phyloP scores from a whole-genome alignment of 306 rosid species.

The Neltuma alba region DNA sequence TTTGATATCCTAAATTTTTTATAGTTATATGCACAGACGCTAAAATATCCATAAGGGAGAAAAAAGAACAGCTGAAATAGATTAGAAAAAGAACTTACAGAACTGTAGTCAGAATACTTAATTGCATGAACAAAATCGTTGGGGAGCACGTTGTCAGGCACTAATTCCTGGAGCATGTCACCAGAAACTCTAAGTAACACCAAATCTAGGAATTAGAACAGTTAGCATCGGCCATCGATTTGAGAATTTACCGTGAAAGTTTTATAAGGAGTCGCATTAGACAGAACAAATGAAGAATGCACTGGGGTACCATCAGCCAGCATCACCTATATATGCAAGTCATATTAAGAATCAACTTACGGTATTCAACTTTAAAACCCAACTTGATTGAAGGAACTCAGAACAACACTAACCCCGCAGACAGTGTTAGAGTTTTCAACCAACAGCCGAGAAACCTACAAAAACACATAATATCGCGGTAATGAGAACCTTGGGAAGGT shows the following conservation, averaged over 20 bases:
- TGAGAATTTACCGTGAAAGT: slow-evolving; percentile 74
- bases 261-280: slow-evolving; percentile 90
- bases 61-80: slow-evolving; percentile 1
- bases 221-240: slow-evolving; percentile 20
- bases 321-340: slow-evolving; percentile 58
- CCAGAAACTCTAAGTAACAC: slow-evolving; percentile 35
- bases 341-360: slow-evolving; percentile 32
- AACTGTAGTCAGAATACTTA: slow-evolving; percentile 80
- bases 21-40: neutral
- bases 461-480: slow-evolving; percentile 16
- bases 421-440: slow-evolving; percentile 67
- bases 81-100: slow-evolving; percentile 59
- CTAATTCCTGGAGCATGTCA: slow-evolving; percentile 67
- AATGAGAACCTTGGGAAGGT: slow-evolving; percentile 19
- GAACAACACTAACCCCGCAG: slow-evolving; percentile 77
- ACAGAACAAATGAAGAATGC: slow-evolving; percentile 75
- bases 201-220: slow-evolving; percentile 24
- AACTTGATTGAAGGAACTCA: slow-evolving; percentile 43
- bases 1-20: neutral
- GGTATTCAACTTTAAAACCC: slow-evolving; percentile 31
- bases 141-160: slow-evolving; percentile 71
- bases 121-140: slow-evolving; percentile 67
- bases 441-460: slow-evolving; percentile 75
- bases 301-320: slow-evolving; percentile 82
- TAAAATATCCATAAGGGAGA: neutral